phyloP scores from a whole-genome alignment of 208 protist genomes.

The Crithidia brevicula region DNA sequence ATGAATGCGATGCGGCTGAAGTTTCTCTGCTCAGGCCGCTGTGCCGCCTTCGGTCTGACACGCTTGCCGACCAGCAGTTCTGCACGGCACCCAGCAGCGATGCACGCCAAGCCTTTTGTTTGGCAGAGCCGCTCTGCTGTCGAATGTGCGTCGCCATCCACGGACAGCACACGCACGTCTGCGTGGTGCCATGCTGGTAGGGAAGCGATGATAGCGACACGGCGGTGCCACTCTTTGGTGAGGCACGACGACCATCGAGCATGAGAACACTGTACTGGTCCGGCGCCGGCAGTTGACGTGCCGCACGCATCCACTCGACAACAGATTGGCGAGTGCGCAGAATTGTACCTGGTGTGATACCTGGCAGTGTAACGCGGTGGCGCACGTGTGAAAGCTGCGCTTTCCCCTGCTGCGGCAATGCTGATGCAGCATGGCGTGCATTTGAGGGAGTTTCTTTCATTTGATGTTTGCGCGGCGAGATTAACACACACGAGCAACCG shows the following conservation, averaged over 20 bases:
- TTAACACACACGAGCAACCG: constrained; percentile 27
- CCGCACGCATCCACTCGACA: constrained; percentile 29
- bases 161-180: constrained; percentile 61
- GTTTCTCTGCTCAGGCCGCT: not conserved
- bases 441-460: not conserved
- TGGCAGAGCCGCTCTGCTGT: constrained; percentile 4
- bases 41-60: not conserved
- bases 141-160: constrained; percentile 61
- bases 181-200: constrained; percentile 35
- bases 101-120: constrained; percentile 45
- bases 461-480: not conserved
- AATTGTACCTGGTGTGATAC: constrained; percentile 33
- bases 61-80: not conserved
- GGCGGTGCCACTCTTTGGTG: not conserved
- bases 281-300: constrained; percentile 16
- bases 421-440: not conserved
- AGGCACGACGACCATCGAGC: constrained; percentile 11
- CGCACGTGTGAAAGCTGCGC: not conserved
- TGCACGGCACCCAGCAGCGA: constrained; percentile 25
- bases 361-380: constrained; percentile 26
- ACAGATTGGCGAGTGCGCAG: constrained; percentile 31
- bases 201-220: constrained; percentile 28
- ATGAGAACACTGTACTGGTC: constrained; percentile 29
- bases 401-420: not conserved
- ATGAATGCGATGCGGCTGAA: not conserved